A percentile compares a stretch with the other conserved stretches of the same genome.
Conservation (phyloP, 2,329 filamentous ascomycete genomes). For the Claviceps arundinis region DNA sequence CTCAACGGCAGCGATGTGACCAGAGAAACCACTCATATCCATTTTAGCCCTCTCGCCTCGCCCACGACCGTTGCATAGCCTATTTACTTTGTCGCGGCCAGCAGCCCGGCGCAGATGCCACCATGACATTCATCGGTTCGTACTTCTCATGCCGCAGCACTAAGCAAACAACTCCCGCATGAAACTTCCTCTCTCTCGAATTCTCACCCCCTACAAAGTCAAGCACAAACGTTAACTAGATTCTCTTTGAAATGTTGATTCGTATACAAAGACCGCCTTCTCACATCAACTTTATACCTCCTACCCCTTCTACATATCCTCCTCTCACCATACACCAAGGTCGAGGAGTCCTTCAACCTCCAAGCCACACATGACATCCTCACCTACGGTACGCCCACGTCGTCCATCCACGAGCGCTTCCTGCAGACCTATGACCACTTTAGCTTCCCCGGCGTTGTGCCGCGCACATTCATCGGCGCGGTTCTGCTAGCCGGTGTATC, state of each 20-base stretch:
- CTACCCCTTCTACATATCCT: conserved; percentile 58
- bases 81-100: too few relatives aligned
- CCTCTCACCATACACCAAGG: conserved; percentile 81
- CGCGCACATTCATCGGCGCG: conserved; percentile 78
- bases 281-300: conserved; percentile 27
- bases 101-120: neutral
- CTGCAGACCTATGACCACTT: conserved; percentile 71
- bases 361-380: conserved; percentile 88
- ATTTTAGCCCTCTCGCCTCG: too few relatives aligned
- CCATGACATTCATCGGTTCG: conserved; percentile 13
- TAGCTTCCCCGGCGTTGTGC: conserved; percentile 79
- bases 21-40: too few relatives aligned
- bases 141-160: neutral
- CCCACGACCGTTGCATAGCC: too few relatives aligned
- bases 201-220: neutral
- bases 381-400: conserved; percentile 59
- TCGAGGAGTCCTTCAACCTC: conserved; percentile 96
- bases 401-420: conserved; percentile 29
- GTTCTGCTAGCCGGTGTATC: conserved; percentile 61
- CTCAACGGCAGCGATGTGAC: too few relatives aligned
- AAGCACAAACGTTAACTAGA: neutral
- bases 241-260: too few relatives aligned
- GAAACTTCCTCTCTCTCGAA: neutral
- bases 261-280: conserved; percentile 11
- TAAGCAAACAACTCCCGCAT: neutral